Percentiles rank a stretch among this genome's conserved stretches.
Evolutionary conservation across 2,329 filamentous ascomycete genomes (phyloP).

Genomic region (Tolypocladium ophioglossoides): DNA sequence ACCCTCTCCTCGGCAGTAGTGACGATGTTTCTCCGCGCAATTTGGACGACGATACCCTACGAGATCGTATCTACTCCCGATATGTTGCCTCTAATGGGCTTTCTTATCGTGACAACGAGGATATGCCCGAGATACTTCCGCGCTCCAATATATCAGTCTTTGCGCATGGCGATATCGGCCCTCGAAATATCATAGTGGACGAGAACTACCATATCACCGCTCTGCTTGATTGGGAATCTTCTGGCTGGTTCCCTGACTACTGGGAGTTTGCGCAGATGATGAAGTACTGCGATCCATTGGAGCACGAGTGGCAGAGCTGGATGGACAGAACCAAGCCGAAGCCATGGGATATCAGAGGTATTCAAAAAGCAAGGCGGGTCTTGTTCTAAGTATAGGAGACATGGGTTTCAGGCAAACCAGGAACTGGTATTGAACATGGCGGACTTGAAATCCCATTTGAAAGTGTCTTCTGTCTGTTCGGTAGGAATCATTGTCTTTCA

Average conservation of each 20-base stretch:
- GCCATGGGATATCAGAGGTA: conserved; percentile 6
- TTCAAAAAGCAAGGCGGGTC: neutral
- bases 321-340: conserved; percentile 4
- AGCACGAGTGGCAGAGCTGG: conserved; percentile 6
- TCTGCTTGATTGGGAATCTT: conserved; percentile 3
- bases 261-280: conserved; percentile 7
- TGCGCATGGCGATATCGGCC: conserved; percentile 5
- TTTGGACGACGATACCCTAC: conserved; percentile 5
- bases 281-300: conserved; percentile 3
- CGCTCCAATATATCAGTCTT: conserved; percentile 3
- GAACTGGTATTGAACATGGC: no score
- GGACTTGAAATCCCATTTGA: no score
- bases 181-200: conserved; percentile 4
- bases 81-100: conserved; percentile 5
- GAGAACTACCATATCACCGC: conserved; percentile 1
- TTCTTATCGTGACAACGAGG: conserved; percentile 3
- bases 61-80: conserved; percentile 4
- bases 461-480: no score
- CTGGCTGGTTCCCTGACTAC: conserved; percentile 5
- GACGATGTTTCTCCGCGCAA: conserved; percentile 3
- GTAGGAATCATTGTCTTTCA: no score
- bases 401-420: no score
- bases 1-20: conserved; percentile 3
- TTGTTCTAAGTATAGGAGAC: neutral
- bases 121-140: conserved; percentile 1